Evolutionary conservation across 1,139 yeast genomes (phyloP).

Genomic region (Meyerozyma smithsonii): DNA sequence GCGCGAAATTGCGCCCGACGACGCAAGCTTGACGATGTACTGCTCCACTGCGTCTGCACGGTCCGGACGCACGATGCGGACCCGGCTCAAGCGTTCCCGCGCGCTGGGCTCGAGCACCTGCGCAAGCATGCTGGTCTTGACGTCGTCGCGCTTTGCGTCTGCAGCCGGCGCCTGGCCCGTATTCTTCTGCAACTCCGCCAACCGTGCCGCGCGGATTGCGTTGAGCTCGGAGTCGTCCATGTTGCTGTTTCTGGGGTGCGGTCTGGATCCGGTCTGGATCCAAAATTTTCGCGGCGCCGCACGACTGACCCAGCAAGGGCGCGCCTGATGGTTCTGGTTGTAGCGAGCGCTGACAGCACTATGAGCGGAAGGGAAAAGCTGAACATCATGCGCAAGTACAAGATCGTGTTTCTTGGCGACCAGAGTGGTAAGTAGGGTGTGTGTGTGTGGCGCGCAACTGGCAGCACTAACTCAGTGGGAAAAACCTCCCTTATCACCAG

Average conservation of each 20-base stretch:
- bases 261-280: background rate
- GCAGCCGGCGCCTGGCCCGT: conserved; percentile 25
- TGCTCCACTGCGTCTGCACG: conserved; percentile 89
- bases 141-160: conserved; percentile 23
- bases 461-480: conserved; percentile 52
- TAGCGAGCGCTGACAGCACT: background rate
- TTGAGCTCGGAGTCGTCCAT: conserved; percentile 76
- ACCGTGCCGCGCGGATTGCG: conserved; percentile 84
- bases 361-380: conserved; percentile 8
- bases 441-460: background rate
- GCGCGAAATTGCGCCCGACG: conserved; percentile 69
- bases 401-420: conserved; percentile 95
- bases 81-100: conserved; percentile 81
- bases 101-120: conserved; percentile 79
- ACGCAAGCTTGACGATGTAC: conserved; percentile 67
- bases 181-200: conserved; percentile 71
- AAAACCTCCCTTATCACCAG: conserved; percentile 92
- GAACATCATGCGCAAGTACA: conserved; percentile 55
- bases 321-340: no score
- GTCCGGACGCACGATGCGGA: conserved; percentile 85
- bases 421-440: conserved; percentile 60
- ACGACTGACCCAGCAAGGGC: background rate
- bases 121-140: conserved; percentile 44
- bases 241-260: conserved; percentile 1
- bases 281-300: background rate